These are phyloP conservation scores for Colletotrichum liaoningense DNA, from an alignment of 2,329 filamentous ascomycete genomes.

Conservation along the genomic window DNA sequence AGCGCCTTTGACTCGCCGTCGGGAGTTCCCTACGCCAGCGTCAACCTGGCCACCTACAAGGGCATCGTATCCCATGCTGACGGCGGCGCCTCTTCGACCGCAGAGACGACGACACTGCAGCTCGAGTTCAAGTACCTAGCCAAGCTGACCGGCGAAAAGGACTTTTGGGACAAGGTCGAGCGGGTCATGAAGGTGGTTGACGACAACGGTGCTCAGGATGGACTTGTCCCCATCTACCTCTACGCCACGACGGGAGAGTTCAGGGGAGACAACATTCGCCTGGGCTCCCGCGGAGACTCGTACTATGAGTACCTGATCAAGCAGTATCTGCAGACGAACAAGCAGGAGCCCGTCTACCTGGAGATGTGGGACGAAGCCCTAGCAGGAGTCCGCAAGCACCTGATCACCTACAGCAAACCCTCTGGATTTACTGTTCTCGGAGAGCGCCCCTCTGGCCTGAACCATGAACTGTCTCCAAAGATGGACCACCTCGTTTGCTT, in stretches of 20 bases:
- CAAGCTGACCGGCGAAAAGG: conserved; percentile 90
- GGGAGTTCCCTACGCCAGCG: conserved; percentile 89
- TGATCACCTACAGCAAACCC: conserved; percentile 87
- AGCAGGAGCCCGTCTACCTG: conserved; percentile 85
- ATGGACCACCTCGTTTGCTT: conserved; percentile 99
- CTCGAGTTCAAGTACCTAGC: conserved; percentile 97
- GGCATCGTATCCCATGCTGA: conserved; percentile 87
- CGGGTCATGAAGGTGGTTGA: conserved; percentile 93
- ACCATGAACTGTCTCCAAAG: conserved; percentile 78
- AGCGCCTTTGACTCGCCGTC: conserved; percentile 89
- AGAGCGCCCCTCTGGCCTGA: conserved; percentile 82
- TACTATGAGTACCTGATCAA: conserved; percentile 99
- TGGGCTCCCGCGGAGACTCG: conserved; percentile 94
- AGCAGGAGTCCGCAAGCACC: conserved; percentile 86
- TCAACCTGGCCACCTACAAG: conserved; percentile 82
- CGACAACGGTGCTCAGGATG: conserved; percentile 81
- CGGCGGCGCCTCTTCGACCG: conserved; percentile 89
- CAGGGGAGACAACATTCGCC: conserved; percentile 84
- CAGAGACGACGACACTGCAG: conserved; percentile 91
- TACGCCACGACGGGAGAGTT: conserved; percentile 84
- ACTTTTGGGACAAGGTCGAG: conserved; percentile 93
- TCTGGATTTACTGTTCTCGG: conserved; percentile 89
- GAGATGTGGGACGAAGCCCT: conserved; percentile 95
- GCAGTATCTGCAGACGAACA: conserved; percentile 94
- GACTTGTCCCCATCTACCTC: conserved; percentile 92